Evolutionary conservation across 331 rosid genomes (phyloP).

Genomic region (Acacia pycnantha): DNA sequence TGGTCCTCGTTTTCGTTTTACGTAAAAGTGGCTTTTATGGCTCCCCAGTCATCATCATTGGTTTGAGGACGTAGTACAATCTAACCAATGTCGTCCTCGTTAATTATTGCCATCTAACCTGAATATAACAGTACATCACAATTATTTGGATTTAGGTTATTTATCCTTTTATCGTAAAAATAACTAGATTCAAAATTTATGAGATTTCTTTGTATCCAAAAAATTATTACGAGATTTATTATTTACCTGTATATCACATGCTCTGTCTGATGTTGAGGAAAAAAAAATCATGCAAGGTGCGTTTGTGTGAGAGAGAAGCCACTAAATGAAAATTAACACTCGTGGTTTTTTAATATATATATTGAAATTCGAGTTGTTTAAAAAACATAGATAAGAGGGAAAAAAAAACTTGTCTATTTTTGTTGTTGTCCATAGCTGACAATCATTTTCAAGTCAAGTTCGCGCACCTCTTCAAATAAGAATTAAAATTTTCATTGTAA

Average conservation of each 20-base stretch:
- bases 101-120: background rate
- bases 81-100: background rate
- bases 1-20: background rate
- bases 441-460: no score
- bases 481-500: no score
- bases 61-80: background rate
- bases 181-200: background rate
- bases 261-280: background rate
- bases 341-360: background rate
- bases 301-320: background rate
- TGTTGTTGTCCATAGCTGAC: no score
- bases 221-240: background rate
- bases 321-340: background rate
- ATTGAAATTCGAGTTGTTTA: background rate
- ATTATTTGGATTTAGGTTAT: background rate
- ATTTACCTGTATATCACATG: background rate
- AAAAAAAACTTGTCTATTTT: no score
- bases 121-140: slow-evolving; percentile 13
- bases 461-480: no score
- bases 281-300: background rate
- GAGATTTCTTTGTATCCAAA: background rate
- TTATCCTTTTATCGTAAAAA: background rate
- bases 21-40: background rate
- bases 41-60: background rate
- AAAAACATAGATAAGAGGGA: background rate